phyloP scores from a whole-genome alignment of 2,329 filamentous ascomycete species.

The Herpotrichia juniperi region DNA sequence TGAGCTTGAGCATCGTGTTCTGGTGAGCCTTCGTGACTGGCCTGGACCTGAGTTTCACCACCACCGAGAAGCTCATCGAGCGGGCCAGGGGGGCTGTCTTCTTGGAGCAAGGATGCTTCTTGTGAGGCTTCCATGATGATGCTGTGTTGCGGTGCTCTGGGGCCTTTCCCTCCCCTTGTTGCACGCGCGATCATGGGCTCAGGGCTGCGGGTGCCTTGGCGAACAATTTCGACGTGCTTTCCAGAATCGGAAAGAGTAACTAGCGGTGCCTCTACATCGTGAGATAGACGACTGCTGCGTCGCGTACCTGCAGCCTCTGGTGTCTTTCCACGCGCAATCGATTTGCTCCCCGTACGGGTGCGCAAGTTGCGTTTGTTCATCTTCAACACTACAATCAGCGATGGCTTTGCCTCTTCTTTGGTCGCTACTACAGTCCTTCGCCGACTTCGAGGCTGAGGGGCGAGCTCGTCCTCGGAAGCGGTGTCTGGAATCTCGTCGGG shows the following conservation, averaged over 20 bases:
- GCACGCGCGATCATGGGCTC: conserved; percentile 51
- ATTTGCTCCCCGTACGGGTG: conserved; percentile 49
- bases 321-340: conserved; percentile 43
- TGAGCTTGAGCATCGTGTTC: conserved; percentile 39
- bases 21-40: conserved; percentile 37
- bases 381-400: conserved; percentile 51
- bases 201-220: conserved; percentile 59
- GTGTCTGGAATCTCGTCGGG: conserved; percentile 52
- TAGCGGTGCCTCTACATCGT: conserved; percentile 62
- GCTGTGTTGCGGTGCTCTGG: conserved; percentile 53
- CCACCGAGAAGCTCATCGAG: conserved; percentile 40
- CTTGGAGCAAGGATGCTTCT: conserved; percentile 50
- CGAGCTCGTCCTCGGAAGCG: conserved; percentile 35
- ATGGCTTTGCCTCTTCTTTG: conserved; percentile 33
- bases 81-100: conserved; percentile 35
- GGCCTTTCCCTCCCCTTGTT: conserved; percentile 54
- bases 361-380: conserved; percentile 42
- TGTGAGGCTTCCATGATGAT: conserved; percentile 61
- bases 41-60: conserved; percentile 44
- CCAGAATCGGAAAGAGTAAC: conserved; percentile 65
- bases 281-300: conserved; percentile 65
- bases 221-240: conserved; percentile 60
- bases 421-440: conserved; percentile 3
- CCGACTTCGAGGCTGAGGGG: conserved; percentile 18
- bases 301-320: conserved; percentile 49